Conservation (phyloP, 164 flowering plant genomes). For the Nymphaea colorata region DNA sequence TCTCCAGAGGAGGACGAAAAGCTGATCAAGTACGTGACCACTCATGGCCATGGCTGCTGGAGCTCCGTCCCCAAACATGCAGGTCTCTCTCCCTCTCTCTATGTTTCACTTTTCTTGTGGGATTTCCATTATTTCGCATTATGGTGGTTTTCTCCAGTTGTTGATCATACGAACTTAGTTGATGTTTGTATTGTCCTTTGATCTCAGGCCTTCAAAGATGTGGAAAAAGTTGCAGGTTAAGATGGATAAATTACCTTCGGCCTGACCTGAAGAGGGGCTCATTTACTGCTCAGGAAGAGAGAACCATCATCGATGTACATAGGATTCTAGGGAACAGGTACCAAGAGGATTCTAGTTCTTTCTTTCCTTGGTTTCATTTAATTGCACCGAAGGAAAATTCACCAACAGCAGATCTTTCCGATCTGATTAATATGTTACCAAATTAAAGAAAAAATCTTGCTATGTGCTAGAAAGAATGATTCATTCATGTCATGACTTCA, state of each 20-base stretch:
- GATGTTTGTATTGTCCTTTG: no score
- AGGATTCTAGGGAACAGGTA: conserved; percentile 37
- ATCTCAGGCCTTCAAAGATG: conserved; percentile 32
- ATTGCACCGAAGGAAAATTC: no score
- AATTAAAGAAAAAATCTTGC: no score
- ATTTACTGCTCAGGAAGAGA: conserved; percentile 29
- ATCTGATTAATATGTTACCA: no score
- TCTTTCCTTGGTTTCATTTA: background rate
- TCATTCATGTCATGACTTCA: no score
- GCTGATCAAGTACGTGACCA: conserved; percentile 23
- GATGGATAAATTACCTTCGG: conserved; percentile 39
- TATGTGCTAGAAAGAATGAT: no score
- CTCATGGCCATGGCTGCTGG: conserved; percentile 38
- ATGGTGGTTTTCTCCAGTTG: no score
- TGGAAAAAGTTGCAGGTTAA: conserved; percentile 37
- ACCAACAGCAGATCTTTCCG: no score
- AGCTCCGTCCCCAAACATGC: conserved; percentile 32
- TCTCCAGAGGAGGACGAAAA: conserved; percentile 43
- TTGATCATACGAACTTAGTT: no score
- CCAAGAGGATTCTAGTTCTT: background rate
- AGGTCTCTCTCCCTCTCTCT: conserved; percentile 7
- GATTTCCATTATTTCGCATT: background rate
- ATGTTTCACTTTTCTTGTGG: background rate
- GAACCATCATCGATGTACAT: conserved; percentile 30
- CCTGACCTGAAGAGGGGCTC: conserved; percentile 37